These are phyloP conservation scores for Luffa aegyptiaca DNA, from an alignment of 306 rosid genomes.

Conservation along the genomic window DNA sequence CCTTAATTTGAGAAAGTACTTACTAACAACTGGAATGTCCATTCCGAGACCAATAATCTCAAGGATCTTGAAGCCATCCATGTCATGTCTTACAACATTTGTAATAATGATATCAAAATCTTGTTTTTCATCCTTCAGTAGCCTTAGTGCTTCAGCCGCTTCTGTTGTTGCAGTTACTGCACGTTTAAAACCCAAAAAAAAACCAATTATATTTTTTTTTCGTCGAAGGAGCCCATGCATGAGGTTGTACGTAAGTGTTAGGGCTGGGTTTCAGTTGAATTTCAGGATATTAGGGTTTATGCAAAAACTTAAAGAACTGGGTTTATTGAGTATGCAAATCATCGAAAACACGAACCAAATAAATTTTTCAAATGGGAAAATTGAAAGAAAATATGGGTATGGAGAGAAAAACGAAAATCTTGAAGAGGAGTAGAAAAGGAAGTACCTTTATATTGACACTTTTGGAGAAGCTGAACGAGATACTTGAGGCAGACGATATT, in stretches of 20 bases:
- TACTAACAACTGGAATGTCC: constrained; percentile 18
- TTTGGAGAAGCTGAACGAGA: background rate
- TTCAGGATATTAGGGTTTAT: background rate
- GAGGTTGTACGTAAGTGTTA: background rate
- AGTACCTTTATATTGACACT: constrained; percentile 16
- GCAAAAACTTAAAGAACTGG: background rate
- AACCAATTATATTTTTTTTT: background rate
- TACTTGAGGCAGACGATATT: constrained; percentile 8
- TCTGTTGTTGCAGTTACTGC: constrained; percentile 11
- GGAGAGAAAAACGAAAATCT: background rate
- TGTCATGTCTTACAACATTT: constrained; percentile 1
- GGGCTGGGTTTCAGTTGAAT: background rate
- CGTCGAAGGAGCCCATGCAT: background rate
- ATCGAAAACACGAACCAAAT: background rate
- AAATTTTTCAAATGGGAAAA: background rate
- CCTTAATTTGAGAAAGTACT: background rate
- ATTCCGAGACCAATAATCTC: constrained; percentile 4
- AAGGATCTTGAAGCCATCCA: constrained; percentile 19
- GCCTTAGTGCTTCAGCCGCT: constrained; percentile 14
- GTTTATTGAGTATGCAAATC: too few relatives aligned
- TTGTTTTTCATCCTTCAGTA: background rate
- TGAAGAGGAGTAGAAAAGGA: background rate
- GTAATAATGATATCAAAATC: constrained; percentile 19
- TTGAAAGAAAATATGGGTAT: background rate
- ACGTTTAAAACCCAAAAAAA: background rate